Conservation (phyloP, 129 eudicot genomes). For the Helianthus annuus region HanXRQr2.0-SUNRISE NC_035436.2:141609927-141610426, state of each 20-base stretch:
- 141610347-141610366: conserved; percentile 43
- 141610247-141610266: conserved; percentile 47
- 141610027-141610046: background rate
- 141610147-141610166: conserved; percentile 21
- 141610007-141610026: background rate
- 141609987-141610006: background rate
- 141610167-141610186: conserved; percentile 48
- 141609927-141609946: no score
- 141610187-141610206: conserved; percentile 47
- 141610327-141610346: conserved; percentile 32
- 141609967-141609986: background rate
- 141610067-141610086: background rate
- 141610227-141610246: conserved; percentile 32
- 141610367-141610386: conserved; percentile 49
- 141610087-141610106: background rate
- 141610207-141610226: conserved; percentile 10
- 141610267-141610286: conserved; percentile 58
- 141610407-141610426: conserved; percentile 60
- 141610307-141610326: conserved; percentile 24
- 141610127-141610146: conserved; percentile 19
- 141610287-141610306: conserved; percentile 34
- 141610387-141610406: conserved; percentile 73
- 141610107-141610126: background rate
- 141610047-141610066: background rate
- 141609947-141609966: no score